Conservation (phyloP, 805 yeast genomes). For the Saccharomycopsis sp. region DNA sequence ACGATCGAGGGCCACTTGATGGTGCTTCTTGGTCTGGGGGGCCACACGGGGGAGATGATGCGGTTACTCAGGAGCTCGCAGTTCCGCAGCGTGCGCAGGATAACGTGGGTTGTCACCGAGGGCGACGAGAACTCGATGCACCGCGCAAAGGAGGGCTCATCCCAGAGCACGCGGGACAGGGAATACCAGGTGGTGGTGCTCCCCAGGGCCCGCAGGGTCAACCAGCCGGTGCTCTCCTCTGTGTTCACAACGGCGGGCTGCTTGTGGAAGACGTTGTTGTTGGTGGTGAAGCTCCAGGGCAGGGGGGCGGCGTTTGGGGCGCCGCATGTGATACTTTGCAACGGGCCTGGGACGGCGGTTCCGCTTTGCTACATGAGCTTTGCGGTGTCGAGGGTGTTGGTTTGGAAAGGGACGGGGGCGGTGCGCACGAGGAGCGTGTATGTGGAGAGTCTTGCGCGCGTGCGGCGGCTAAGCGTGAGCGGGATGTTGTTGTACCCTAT, state of each 20-base stretch:
- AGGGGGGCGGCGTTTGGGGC: conserved; percentile 22
- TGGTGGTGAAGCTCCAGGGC: conserved; percentile 26
- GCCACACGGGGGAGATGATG: conserved; percentile 96
- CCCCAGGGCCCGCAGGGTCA: conserved; percentile 53
- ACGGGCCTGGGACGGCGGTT: conserved; percentile 81
- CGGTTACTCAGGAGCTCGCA: conserved; percentile 41
- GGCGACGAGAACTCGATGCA: conserved; percentile 38
- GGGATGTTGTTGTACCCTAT: conserved; percentile 67
- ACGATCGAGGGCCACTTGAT: conserved; percentile 33
- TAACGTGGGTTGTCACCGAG: conserved; percentile 30
- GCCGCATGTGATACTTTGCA: conserved; percentile 43
- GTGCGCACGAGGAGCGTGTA: conserved; percentile 46
- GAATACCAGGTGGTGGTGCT: conserved; percentile 30
- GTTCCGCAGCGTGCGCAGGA: conserved; percentile 19
- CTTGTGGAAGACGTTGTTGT: conserved; percentile 25
- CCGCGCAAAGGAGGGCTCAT: conserved; percentile 27
- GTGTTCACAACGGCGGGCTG: conserved; percentile 37
- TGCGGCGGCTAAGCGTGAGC: conserved; percentile 60
- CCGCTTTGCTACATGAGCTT: conserved; percentile 44
- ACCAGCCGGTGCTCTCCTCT: conserved; percentile 43
- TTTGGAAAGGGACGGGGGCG: neutral
- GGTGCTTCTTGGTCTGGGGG: conserved; percentile 88
- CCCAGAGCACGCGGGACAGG: neutral
- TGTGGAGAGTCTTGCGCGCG: conserved; percentile 83
- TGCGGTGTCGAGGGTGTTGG: neutral